Evolutionary conservation across 1,284 basidiomycete genomes (phyloP).

Genomic region (Tremellales sp.): DNA sequence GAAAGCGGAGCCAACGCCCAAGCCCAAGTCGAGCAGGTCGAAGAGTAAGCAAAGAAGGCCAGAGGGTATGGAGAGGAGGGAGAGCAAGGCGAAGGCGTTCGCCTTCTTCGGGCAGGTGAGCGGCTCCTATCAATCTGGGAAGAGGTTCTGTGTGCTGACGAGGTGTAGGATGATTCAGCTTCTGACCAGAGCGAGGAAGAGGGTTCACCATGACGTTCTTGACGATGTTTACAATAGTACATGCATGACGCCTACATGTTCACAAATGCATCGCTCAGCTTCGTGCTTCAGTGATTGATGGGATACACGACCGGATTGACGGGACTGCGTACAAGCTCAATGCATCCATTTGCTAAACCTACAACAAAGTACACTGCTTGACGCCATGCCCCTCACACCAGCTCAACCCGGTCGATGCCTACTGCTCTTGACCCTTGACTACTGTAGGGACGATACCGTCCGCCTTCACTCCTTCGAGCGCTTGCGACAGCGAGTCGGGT

Average conservation of each 20-base stretch:
- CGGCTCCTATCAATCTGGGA: conserved; percentile 17
- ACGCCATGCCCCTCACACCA: not conserved
- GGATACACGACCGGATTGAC: not conserved
- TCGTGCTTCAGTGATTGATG: not conserved
- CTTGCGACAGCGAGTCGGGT: conserved; percentile 15
- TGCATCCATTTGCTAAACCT: not conserved
- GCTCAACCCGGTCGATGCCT: no score
- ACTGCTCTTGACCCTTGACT: not conserved
- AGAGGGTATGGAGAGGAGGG: not conserved
- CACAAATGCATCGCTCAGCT: not conserved
- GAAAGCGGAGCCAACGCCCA: conserved; percentile 50
- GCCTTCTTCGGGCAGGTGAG: conserved; percentile 47
- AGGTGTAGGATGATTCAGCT: conserved; percentile 74
- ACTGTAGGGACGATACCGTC: not conserved
- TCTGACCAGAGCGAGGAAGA: conserved; percentile 39
- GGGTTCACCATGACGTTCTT: no score
- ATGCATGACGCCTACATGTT: not conserved
- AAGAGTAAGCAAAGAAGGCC: conserved; percentile 1
- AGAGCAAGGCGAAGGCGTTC: conserved; percentile 40
- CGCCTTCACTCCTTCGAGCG: conserved; percentile 14
- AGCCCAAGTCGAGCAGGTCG: conserved; percentile 29
- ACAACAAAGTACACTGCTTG: not conserved
- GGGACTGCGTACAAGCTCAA: not conserved
- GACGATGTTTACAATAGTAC: not conserved
- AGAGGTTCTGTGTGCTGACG: conserved; percentile 46